Evolutionary conservation across 2,329 filamentous ascomycete species (phyloP).

Genomic region (Escovopsis sp.): DNA sequence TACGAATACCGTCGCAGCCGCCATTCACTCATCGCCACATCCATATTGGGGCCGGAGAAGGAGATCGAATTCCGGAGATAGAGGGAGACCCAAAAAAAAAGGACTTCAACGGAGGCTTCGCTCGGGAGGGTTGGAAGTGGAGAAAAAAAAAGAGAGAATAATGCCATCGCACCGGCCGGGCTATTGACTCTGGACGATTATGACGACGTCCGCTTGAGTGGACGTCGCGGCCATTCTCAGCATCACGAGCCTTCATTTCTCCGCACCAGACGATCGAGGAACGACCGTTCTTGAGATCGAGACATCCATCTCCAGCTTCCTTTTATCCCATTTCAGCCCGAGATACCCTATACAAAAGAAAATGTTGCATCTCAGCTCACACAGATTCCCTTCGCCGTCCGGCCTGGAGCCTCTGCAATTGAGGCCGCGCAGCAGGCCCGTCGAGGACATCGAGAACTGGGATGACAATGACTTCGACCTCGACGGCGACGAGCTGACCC

Average conservation of each 20-base stretch:
- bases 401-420: constrained; percentile 41
- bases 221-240: constrained; percentile 2
- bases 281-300: constrained; percentile 2
- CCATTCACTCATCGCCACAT: too few relatives aligned
- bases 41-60: too few relatives aligned
- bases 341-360: constrained; percentile 2
- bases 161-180: constrained; percentile 2
- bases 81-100: too few relatives aligned
- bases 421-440: constrained; percentile 36
- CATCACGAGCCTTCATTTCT: constrained; percentile 3
- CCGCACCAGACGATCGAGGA: neutral
- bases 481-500: constrained; percentile 50
- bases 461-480: constrained; percentile 65
- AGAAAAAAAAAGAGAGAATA: too few relatives aligned
- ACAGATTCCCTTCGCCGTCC: too few relatives aligned
- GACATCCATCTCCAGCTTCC: constrained; percentile 2
- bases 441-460: constrained; percentile 58
- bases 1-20: too few relatives aligned
- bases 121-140: too few relatives aligned
- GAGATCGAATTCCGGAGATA: too few relatives aligned
- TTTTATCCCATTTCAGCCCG: neutral
- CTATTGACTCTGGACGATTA: constrained; percentile 8
- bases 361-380: too few relatives aligned
- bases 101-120: neutral
- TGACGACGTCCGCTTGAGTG: constrained; percentile 10